A percentile compares a stretch with the other conserved stretches of the same genome.
Conservation (phyloP, 2,329 filamentous ascomycete genomes). For the Fusarium vanettenii region DNA sequence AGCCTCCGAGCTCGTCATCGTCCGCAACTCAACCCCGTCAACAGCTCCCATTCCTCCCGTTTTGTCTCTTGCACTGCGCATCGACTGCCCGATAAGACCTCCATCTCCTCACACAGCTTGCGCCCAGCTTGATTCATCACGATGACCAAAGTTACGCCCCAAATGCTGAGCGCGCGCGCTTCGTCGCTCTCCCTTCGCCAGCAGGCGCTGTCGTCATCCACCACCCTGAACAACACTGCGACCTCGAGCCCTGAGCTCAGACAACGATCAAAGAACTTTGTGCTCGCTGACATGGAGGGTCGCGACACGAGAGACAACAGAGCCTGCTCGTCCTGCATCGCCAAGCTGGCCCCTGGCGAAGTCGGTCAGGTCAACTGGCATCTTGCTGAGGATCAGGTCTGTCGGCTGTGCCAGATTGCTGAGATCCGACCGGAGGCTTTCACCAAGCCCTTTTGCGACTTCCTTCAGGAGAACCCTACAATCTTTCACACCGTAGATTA, state of each 20-base stretch:
- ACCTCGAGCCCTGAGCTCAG: conserved; percentile 23
- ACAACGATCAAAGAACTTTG: conserved; percentile 57
- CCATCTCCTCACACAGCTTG: conserved; percentile 11
- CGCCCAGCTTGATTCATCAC: conserved; percentile 7
- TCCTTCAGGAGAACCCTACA: conserved; percentile 90
- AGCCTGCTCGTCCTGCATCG: conserved; percentile 54
- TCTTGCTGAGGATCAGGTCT: conserved; percentile 40
- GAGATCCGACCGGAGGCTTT: conserved; percentile 71
- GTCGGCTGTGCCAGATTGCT: conserved; percentile 52
- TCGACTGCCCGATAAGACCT: not conserved
- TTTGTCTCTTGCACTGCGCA: conserved; percentile 2
- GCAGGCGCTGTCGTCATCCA: conserved; percentile 47
- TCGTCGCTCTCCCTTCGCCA: conserved; percentile 60
- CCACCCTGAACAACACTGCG: conserved; percentile 41
- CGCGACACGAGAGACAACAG: conserved; percentile 48
- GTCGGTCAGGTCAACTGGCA: conserved; percentile 48
- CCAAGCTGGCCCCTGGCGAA: conserved; percentile 46
- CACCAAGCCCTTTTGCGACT: conserved; percentile 86
- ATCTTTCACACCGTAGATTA: conserved; percentile 90
- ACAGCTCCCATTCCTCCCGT: conserved; percentile 10
- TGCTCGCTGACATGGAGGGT: conserved; percentile 56
- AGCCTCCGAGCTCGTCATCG: conserved; percentile 31
- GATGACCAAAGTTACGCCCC: conserved; percentile 61
- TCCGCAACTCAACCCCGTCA: conserved; percentile 15
- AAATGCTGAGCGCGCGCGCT: conserved; percentile 56